Evolutionary conservation across 768 basidiomycete species (phyloP), one percentile per base, ranked within the genome.

Genomic region (Pisolithus tinctorius): DNA sequence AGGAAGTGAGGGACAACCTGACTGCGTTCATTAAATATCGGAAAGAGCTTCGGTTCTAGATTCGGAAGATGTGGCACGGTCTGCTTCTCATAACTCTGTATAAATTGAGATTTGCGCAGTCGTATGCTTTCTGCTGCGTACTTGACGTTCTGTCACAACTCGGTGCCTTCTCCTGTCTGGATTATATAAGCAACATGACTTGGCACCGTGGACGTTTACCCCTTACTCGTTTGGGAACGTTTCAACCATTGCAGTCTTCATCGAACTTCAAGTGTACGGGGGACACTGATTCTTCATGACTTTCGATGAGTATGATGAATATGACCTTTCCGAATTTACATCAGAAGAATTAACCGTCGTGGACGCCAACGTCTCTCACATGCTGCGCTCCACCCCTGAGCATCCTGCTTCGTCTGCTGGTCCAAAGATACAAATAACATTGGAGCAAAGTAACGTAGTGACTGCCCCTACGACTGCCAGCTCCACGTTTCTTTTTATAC

Each of bases 1-100:
- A 90, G 56, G 86, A 88, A 60, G 78, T 89, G 26, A 71, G 81
- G 52, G 85, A 87, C 53, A 91, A 92, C 62, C 64, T 92, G 54
- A 69, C 80, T 14, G 88, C 80, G 14, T 93, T 92, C 58, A 76
- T 90, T 49, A 69, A 82, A 61, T 93, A 93, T 65, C 72, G 89
- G 51, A 77, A 71, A 55, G 74, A 73, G 26, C 69, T 92, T 49
- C 63, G 71, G 58, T 60, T 78, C 17, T 53, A 30, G 31, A 41
- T 16, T n/a, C 37, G n/a, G 34, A 34, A 34, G 34, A 13, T 11
- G 20, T 20, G 11, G 11, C 3, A 4, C 66, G 64, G 63, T 66
- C 64, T 63, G 64, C 34, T 34, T 13, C 34, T 14, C 13, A 11
- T 34, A 13, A 34, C 13, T 34, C 11, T 68, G 65, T 66, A 51